Evolutionary conservation across 768 basidiomycete species (phyloP), one percentile per base, ranked within the genome.

Genomic region (Lyophyllum decastes): DNA sequence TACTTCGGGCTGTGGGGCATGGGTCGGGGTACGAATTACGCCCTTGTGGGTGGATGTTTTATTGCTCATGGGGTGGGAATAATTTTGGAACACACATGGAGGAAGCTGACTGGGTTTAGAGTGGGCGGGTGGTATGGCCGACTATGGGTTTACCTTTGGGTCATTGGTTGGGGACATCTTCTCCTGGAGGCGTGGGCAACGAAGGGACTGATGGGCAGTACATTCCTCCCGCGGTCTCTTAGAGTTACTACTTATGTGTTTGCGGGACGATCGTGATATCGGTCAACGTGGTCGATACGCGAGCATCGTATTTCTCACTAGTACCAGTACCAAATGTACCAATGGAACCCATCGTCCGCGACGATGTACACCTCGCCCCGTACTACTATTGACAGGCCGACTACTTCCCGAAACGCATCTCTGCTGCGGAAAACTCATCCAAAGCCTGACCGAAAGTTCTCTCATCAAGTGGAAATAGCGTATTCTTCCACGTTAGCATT

Each of bases 371-470:
- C n/a, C n/a, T n/a, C n/a, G n/a, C n/a, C n/a, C n/a, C n/a, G n/a
- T n/a, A n/a, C n/a, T n/a, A n/a, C n/a, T n/a, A n/a, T n/a, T n/a
- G n/a, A n/a, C n/a, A n/a, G n/a, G n/a, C 11, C 22, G 21, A 54
- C 62, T 79, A 91, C 73, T 84, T 90, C 34, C 92, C 92, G 49
- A 90, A 80, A 27, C 90, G 84, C 79, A 92, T 89, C 72, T 93
- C 87, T 5, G 90, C 90, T 8, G 73, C 70, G 9, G 87, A 78
- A 71, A 83, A 94, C 66, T 88, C 82, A 67, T 93, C 89, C 58
- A 94, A 67, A 11, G 91, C 92, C 22, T 78, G 77, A 62, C 90
- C 72, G 63, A 94, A 89, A 30, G 80, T 80, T 34, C 66, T 60
- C 66, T 90, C 86, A 26, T 83, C 78, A 53, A 87, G 67, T 55